These are phyloP conservation scores for Tricholoma bakamatsutake DNA, from an alignment of 768 basidiomycete species.

Conservation along the genomic window DNA sequence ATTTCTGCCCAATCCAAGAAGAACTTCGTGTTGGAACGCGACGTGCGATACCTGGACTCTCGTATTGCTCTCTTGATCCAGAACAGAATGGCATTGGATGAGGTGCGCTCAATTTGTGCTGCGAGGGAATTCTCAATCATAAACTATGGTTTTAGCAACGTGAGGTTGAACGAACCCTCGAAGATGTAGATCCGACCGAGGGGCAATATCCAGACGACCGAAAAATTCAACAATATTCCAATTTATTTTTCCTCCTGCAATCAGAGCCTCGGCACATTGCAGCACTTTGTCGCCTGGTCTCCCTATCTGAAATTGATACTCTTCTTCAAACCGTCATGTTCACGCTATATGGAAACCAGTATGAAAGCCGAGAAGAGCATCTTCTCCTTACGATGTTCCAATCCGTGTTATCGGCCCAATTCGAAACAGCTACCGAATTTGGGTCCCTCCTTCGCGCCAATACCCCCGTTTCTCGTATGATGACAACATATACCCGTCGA, in stretches of 20 bases:
- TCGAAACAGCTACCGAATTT: conserved; percentile 98
- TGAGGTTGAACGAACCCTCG: conserved; percentile 91
- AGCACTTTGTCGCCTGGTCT: conserved; percentile 92
- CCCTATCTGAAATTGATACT: conserved; percentile 95
- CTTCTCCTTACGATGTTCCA: conserved; percentile 99
- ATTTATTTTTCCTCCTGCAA: conserved; percentile 97
- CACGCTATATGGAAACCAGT: conserved; percentile 98
- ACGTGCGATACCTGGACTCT: conserved; percentile 96
- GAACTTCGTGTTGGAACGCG: conserved; percentile 98
- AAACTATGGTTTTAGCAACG: conserved; percentile 57
- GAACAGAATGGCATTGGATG: conserved; percentile 95
- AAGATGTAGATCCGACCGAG: conserved; percentile 91
- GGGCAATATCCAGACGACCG: conserved; percentile 94
- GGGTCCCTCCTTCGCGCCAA: conserved; percentile 98
- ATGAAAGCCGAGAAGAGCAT: conserved; percentile 97
- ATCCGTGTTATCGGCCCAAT: conserved; percentile 96
- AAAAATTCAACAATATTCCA: conserved; percentile 92
- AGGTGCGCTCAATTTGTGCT: conserved; percentile 47
- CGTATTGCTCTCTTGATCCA: conserved; percentile 96
- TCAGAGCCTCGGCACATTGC: conserved; percentile 97
- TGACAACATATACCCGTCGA: conserved; percentile 99
- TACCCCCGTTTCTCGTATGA: conserved; percentile 99
- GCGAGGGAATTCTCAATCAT: conserved; percentile 10
- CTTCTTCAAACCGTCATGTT: conserved; percentile 99
- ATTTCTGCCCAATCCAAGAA: conserved; percentile 99